Evolutionary conservation across 2,329 filamentous ascomycete genomes (phyloP), one percentile per base, ranked within the genome.

Genomic region (Dichotomopilus funicola): DNA sequence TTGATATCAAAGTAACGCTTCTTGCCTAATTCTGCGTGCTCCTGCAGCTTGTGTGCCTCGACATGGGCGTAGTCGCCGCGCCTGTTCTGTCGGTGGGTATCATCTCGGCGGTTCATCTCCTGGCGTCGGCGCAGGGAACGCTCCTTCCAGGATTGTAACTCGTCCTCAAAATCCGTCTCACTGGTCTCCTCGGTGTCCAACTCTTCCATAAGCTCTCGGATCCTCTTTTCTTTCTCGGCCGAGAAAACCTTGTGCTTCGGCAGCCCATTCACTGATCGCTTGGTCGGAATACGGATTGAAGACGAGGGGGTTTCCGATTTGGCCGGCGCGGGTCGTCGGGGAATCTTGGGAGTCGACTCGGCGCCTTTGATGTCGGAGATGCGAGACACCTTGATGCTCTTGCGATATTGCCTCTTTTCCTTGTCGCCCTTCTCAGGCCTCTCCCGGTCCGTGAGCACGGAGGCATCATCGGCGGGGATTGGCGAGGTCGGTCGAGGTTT

Each of bases 1-100:
- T 94, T 85, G 46, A 85, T 76, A 11, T 87, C 79, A 57, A 89
- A 83, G 69, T 89, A 96, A 36, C 89, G 84, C 52, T 86, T 79
- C 65, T 88, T 88, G 41, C 89, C 89, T 13, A 82, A 78, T 50
- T 84, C 79, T 49, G 86, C 83, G 65, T 92, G 88, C 44, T 77
- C 77, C 53, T 78, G 77, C 50, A 96, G 81, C 52, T 85, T 85
- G 69, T 68, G 84, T 65, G 70, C 81, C 70, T 73, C 80, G 65
- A 66, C 76, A 62, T 67, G 80, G 70, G 71, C 81, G 74, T 76
- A 86, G 71, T 88, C 85, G 49, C 67, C 69, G 46, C 79, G 74
- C 57, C 85, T 76, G 64, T 80, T 75, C 71, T 87, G 86, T 62
- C 82, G 83, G 64, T 86, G 86, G 36, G 75, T 71, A 19, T 72